Percentiles rank a stretch among this genome's conserved stretches.
Conservation (phyloP, 371 early-diverging fungal species). For the Mortierella sp. region DNA sequence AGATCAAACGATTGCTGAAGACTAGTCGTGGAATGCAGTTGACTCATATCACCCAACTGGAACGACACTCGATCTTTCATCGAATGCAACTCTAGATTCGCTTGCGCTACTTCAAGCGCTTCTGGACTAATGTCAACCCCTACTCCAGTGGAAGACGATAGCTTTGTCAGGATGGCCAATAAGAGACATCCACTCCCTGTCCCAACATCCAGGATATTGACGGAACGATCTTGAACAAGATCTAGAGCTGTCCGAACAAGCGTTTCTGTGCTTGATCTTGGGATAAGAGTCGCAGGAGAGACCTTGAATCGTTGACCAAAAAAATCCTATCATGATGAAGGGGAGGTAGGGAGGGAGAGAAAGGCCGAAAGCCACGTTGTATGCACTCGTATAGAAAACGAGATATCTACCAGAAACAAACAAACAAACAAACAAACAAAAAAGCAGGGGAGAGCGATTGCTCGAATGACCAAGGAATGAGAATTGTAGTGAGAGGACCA, state of each 20-base stretch:
- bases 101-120: constrained; percentile 66
- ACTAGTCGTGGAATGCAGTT: constrained; percentile 26
- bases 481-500: no score
- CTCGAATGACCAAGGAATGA: not conserved
- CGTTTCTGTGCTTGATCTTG: constrained; percentile 75
- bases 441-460: no score
- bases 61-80: constrained; percentile 52
- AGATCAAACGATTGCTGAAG: constrained; percentile 61
- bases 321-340: constrained; percentile 57
- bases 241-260: constrained; percentile 64
- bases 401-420: not conserved
- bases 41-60: constrained; percentile 56
- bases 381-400: no score
- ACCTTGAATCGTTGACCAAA: constrained; percentile 67
- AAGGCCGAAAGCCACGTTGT: not conserved
- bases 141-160: constrained; percentile 55
- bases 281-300: constrained; percentile 74
- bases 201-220: constrained; percentile 74
- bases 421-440: not conserved
- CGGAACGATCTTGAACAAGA: constrained; percentile 1
- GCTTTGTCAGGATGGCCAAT: constrained; percentile 61
- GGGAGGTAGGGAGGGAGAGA: not conserved
- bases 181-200: constrained; percentile 82
- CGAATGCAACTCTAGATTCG: constrained; percentile 55
- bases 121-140: constrained; percentile 74